Evolutionary conservation across 257 asterid genomes (phyloP).

Genomic region (Salvia splendens): DNA sequence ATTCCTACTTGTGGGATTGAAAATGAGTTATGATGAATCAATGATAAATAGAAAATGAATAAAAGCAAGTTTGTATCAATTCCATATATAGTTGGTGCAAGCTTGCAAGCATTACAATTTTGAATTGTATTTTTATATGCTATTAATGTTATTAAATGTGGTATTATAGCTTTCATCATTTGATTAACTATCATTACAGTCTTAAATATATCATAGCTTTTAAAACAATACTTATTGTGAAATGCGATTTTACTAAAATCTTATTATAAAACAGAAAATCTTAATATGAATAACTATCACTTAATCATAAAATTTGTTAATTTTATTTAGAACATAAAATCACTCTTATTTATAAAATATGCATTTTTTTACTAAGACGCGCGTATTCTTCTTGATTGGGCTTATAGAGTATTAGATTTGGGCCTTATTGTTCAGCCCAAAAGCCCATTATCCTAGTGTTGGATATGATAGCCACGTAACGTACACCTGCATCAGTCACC

Average conservation of each 20-base stretch:
- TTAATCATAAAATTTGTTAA: too few relatives aligned
- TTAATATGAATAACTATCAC: too few relatives aligned
- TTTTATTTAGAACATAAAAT: too few relatives aligned
- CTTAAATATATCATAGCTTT: background rate
- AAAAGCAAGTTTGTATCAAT: slow-evolving; percentile 15
- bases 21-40: background rate
- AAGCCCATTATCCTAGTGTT: slow-evolving; percentile 29
- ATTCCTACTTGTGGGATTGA: slow-evolving; percentile 14
- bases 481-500: slow-evolving; percentile 20
- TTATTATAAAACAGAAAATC: too few relatives aligned
- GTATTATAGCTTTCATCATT: slow-evolving; percentile 13
- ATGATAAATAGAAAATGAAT: background rate
- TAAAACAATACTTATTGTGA: too few relatives aligned
- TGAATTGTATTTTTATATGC: background rate
- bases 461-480: slow-evolving; percentile 38
- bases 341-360: too few relatives aligned
- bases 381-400: too few relatives aligned
- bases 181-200: slow-evolving; percentile 2
- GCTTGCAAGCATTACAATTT: slow-evolving; percentile 34
- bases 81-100: slow-evolving; percentile 35
- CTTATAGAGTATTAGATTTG: background rate
- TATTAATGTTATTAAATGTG: background rate
- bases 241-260: too few relatives aligned
- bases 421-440: background rate
- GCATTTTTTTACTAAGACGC: too few relatives aligned